Evolutionary conservation across 2,329 filamentous ascomycete genomes (phyloP), one percentile per base, ranked within the genome.

Genomic region (Fusarium napiforme): DNA sequence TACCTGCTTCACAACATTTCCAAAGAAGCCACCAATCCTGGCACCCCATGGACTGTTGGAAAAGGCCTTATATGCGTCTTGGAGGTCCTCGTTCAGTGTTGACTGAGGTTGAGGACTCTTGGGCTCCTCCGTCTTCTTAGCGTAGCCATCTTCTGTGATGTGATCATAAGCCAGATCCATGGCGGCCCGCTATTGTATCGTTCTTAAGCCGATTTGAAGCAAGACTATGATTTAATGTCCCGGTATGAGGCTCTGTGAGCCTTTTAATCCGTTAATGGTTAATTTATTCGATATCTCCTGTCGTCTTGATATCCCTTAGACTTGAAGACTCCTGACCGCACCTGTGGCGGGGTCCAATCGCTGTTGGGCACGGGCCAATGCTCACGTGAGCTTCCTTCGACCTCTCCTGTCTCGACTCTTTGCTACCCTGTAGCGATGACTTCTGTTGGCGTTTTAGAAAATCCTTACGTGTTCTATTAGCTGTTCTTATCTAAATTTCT

Each of bases 141-240:
- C 86, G 71, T 93, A 88, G 58, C 90, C 89, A 81, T 96, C 92
- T 85, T 97, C 94, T 81, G 94, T 92, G 78, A 98, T 97, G 83
- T 97, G 95, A 80, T 99, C 96, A 88, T 98, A 99, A 49, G 95
- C 95, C 79, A 97, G 88, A 89, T 99, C 96, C 96, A 99, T 98
- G 74, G 73, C 60, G 70, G 50, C 55, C 56, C 58, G 52, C 32
- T 37, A 50, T 34, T 56, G 52, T 47, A 45, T 58, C 63, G 50
- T 15, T 55, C 23, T 63, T 32, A 43, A 32, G 59, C 46, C 30
- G 45, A 32, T 70, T 16, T 53, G 26, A n/a, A 21, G 56, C 36
- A 45, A 70, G 10, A 21, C 59, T 70, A 43, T 69, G 9, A 7
- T 19, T 34, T 23, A 21, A 32, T 3, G 10, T 18, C 18, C 16